Conservation (phyloP, 768 basidiomycete genomes). For the Suillus paluster region DNA sequence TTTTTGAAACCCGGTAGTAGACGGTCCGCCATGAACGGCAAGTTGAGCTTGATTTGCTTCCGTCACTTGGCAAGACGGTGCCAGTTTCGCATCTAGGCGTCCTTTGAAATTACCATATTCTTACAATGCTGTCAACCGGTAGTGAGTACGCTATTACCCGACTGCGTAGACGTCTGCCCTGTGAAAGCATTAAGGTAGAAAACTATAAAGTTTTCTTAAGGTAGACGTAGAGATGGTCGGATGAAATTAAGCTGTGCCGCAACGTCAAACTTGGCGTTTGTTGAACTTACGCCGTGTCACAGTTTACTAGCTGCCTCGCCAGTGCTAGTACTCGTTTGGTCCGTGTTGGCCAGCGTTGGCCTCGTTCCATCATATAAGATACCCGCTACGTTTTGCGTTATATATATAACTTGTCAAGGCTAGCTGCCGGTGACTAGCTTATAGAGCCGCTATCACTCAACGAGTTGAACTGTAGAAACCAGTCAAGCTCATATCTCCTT, state of each 20-base stretch:
- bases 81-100: background rate
- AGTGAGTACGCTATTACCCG: background rate
- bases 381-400: background rate
- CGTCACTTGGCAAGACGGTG: background rate
- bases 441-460: background rate
- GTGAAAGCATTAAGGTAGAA: background rate
- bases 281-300: slow-evolving; percentile 1
- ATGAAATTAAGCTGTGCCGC: slow-evolving; percentile 1
- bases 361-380: background rate
- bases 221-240: background rate
- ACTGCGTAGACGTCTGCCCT: background rate
- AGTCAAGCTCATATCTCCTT: background rate
- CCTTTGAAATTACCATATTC: slow-evolving; percentile 2
- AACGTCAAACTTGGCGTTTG: background rate
- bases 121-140: background rate
- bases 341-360: background rate
- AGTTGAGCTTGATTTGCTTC: slow-evolving; percentile 3
- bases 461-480: background rate
- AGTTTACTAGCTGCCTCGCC: slow-evolving; percentile 1
- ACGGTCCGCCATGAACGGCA: background rate
- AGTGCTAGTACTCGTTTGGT: slow-evolving; percentile 3
- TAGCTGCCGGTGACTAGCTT: background rate
- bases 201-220: background rate
- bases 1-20: background rate
- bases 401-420: background rate